Base-by-base conservation (phyloP, 345 rosid genomes). In the Eucalyptus sp. region DNA sequence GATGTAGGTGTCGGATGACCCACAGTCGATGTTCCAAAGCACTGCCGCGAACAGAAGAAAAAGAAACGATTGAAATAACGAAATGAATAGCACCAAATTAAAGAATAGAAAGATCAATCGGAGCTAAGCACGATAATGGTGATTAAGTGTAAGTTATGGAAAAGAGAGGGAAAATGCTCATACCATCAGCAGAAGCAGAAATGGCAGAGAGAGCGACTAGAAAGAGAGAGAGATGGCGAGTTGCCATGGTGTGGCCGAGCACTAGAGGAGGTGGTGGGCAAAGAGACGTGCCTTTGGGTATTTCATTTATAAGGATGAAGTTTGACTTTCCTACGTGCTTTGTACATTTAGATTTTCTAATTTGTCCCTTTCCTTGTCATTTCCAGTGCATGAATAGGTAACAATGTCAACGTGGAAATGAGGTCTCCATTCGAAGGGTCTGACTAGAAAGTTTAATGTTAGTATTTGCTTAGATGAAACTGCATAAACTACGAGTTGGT, bases 1-100 rank as follows among this genome's bases (percentile, higher is more conserved):
- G 33, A 14, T 3, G 89, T 86, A 90, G 31, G 18, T 29, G 4
- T 31, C 86, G 14, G 93, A 89, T 13, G 91, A 60, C 46, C 94
- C 94, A 3, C 93, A 93, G 31, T 91, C 92, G 37, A 93, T 90
- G 90, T 66, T 90, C 86, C 86, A 89, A 44, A 29, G 43, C 10
- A 86, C 92, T 90, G 91, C 86, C 27, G 43, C 83, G 43, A 71
- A 76, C 83, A 76, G 80, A 76, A 37, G 48, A 37, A 37, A 76
- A 76, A 76, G 3, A 37, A 37, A 20, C 15, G 37, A 88, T 81
- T 43, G 25, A 87, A 86, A 44, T 6, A 31, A 44, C 27, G 51
- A 79, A 49, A 17, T 4, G 41, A 52, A 76, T 13, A 29, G 16
- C 17, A 62, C 33, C 37, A 29, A 62, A 62, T 62, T 29, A 29